Conservation (phyloP, 2,329 filamentous ascomycete species). For the Cadophora luteo-olivacea region DNA sequence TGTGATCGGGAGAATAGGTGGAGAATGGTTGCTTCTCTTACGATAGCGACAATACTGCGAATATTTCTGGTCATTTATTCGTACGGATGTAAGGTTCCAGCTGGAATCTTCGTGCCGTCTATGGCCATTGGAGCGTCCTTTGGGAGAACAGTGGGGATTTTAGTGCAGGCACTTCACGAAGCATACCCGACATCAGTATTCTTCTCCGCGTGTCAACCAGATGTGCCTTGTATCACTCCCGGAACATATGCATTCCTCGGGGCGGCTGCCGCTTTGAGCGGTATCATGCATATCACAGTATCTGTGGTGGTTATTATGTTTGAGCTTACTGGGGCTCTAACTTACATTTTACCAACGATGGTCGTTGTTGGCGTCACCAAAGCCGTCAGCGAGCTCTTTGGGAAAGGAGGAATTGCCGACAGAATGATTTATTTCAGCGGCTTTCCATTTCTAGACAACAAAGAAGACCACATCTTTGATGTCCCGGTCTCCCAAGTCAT, state of each 20-base stretch:
- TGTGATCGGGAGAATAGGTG: constrained; percentile 81
- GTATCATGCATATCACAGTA: constrained; percentile 98
- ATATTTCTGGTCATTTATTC: constrained; percentile 90
- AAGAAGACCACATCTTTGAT: constrained; percentile 96
- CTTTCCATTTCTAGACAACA: constrained; percentile 95
- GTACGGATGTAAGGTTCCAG: constrained; percentile 97
- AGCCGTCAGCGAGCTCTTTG: constrained; percentile 86
- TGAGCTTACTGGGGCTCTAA: constrained; percentile 94
- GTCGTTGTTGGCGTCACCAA: constrained; percentile 98
- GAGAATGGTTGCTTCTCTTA: constrained; percentile 78
- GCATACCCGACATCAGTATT: constrained; percentile 82
- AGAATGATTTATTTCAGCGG: constrained; percentile 99
- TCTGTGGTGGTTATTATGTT: constrained; percentile 99
- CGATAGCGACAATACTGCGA: constrained; percentile 80
- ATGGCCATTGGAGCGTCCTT: constrained; percentile 98
- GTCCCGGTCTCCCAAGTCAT: constrained; percentile 92
- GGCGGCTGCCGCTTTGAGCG: constrained; percentile 87
- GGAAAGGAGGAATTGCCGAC: constrained; percentile 96
- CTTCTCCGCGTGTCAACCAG: constrained; percentile 87
- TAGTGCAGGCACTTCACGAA: constrained; percentile 89
- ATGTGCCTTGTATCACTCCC: constrained; percentile 94
- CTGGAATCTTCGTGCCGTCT: constrained; percentile 96
- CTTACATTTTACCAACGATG: constrained; percentile 98
- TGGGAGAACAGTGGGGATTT: constrained; percentile 90
- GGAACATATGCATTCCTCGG: constrained; percentile 97